Conservation (phyloP, 2,329 filamentous ascomycete species). For the Thelonectria olida region DNA sequence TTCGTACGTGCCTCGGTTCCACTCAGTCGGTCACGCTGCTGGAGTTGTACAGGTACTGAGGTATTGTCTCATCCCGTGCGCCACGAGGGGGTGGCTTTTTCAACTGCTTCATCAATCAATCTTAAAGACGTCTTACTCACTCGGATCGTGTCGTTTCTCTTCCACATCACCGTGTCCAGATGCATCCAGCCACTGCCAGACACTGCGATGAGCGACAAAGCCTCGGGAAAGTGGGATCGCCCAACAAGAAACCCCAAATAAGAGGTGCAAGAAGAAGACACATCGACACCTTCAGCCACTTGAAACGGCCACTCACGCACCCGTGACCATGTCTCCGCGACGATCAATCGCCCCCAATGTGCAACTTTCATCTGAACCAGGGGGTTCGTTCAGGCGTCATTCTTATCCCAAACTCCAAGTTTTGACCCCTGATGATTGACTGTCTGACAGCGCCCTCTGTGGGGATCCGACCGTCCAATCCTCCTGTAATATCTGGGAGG, state of each 20-base stretch:
- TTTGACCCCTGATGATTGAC: too few species aligned
- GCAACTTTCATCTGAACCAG: not conserved
- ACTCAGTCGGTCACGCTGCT: not conserved
- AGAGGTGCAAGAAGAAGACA: not conserved
- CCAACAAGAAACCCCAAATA: not conserved
- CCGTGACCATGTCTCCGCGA: too few species aligned
- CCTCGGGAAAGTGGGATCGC: not conserved
- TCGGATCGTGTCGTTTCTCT: too few species aligned
- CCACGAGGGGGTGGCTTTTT: too few species aligned
- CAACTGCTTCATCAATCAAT: too few species aligned
- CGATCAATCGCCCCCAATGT: too few species aligned
- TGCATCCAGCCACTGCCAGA: not conserved
- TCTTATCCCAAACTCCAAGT: not conserved
- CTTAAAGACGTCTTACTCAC: not conserved
- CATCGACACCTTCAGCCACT: not conserved
- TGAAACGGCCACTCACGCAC: too few species aligned
- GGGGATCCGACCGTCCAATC: not conserved
- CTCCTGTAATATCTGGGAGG: not conserved
- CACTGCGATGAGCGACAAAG: not conserved
- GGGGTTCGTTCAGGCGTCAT: not conserved
- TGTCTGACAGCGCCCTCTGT: too few species aligned
- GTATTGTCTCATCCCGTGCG: too few species aligned
- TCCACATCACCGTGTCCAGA: not conserved
- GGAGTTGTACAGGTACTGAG: not conserved
- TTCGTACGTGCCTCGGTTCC: slow-evolving; percentile 8